These are phyloP conservation scores for Butyriboletus loyo DNA, from an alignment of 768 basidiomycete genomes.

Conservation along the genomic window DNA sequence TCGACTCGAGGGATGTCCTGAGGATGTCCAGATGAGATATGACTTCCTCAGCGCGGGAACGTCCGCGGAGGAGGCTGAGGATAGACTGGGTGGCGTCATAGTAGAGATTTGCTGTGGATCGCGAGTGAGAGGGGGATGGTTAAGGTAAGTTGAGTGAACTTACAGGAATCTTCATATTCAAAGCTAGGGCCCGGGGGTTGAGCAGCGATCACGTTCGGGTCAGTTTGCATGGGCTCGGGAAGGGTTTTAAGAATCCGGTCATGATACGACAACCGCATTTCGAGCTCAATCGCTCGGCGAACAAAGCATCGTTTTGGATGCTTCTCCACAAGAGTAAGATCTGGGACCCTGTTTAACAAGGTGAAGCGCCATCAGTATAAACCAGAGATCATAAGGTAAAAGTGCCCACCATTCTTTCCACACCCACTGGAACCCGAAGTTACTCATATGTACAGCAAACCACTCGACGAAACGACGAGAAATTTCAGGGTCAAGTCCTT, in stretches of 20 bases:
- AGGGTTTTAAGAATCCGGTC: slow-evolving; percentile 89
- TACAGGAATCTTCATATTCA: slow-evolving; percentile 80
- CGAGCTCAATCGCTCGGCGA: slow-evolving; percentile 81
- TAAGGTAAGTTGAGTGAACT: slow-evolving; percentile 16
- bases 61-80: slow-evolving; percentile 76
- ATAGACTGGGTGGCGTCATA: slow-evolving; percentile 78
- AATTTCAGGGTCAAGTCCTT: slow-evolving; percentile 85
- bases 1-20: slow-evolving; percentile 56
- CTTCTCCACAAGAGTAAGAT: slow-evolving; percentile 65
- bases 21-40: slow-evolving; percentile 69
- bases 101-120: slow-evolving; percentile 63
- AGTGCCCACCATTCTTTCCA: slow-evolving; percentile 93
- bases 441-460: slow-evolving; percentile 96
- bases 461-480: slow-evolving; percentile 85
- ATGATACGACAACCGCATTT: slow-evolving; percentile 88
- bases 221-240: slow-evolving; percentile 74
- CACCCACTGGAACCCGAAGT: slow-evolving; percentile 97
- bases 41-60: slow-evolving; percentile 78
- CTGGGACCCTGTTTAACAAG: slow-evolving; percentile 65
- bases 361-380: neutral
- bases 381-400: neutral
- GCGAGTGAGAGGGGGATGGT: neutral
- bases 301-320: slow-evolving; percentile 91
- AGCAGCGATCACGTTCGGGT: slow-evolving; percentile 58
- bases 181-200: slow-evolving; percentile 78